phyloP scores from a whole-genome alignment of 75 land plant genomes.

The Adiantum capillusveneris region DNA sequence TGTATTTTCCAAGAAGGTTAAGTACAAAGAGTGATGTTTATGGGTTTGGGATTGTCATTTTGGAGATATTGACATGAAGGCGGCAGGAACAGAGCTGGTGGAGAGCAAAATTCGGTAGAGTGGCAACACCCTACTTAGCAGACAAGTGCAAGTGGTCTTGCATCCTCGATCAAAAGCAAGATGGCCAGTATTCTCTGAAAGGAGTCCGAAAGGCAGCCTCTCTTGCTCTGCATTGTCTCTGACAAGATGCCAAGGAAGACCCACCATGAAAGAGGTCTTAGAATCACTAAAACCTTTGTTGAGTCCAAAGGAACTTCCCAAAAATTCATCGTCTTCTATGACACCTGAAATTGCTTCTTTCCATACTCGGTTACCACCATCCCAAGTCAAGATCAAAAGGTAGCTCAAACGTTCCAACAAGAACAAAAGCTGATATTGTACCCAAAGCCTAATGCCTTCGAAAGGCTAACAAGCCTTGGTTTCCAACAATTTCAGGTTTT shows the following conservation, averaged over 20 bases:
- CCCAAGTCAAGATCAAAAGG: too few relatives aligned
- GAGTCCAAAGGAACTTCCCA: constrained; percentile 16
- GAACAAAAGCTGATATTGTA: too few relatives aligned
- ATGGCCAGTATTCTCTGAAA: constrained; percentile 37
- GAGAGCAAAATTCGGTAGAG: constrained; percentile 41
- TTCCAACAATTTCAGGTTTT: too few relatives aligned
- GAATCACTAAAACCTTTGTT: constrained; percentile 25
- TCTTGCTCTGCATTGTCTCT: constrained; percentile 31
- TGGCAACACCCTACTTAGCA: constrained; percentile 32
- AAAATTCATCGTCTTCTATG: too few relatives aligned
- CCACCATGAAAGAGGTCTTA: constrained; percentile 34
- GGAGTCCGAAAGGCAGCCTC: constrained; percentile 24
- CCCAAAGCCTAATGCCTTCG: too few relatives aligned
- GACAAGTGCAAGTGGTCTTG: constrained; percentile 29
- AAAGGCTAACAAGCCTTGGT: too few relatives aligned
- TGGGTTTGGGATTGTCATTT: constrained; percentile 46
- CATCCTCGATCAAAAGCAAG: constrained; percentile 36
- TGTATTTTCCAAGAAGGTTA: constrained; percentile 26
- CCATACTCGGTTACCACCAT: too few relatives aligned
- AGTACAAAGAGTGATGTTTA: constrained; percentile 49
- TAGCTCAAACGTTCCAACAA: too few relatives aligned
- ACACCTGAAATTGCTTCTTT: too few relatives aligned
- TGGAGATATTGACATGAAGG: constrained; percentile 40
- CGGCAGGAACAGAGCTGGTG: constrained; percentile 18
- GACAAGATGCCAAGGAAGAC: constrained; percentile 30